These are phyloP conservation scores for Aschersonia sp. DNA, from an alignment of 2,329 filamentous ascomycete genomes.

Conservation along the genomic window DNA sequence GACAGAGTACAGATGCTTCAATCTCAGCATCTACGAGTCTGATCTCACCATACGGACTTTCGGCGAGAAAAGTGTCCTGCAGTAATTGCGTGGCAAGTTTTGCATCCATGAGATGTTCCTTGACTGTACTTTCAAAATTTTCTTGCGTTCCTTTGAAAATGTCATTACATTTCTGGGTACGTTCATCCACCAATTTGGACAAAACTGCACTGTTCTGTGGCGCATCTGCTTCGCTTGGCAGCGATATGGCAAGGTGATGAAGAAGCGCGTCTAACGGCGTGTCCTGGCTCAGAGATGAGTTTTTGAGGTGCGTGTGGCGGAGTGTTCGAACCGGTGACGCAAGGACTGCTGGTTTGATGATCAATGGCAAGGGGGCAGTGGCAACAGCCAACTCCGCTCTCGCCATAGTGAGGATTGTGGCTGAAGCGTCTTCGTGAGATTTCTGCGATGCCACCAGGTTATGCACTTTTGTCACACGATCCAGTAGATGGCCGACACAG, in stretches of 20 bases:
- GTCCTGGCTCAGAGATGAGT: constrained; percentile 10
- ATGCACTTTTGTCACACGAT: constrained; percentile 27
- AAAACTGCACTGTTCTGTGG: constrained; percentile 16
- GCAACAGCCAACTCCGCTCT: constrained; percentile 25
- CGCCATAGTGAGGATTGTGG: constrained; percentile 24
- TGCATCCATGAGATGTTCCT: constrained; percentile 30
- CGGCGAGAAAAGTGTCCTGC: constrained; percentile 35
- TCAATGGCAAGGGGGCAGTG: constrained; percentile 8
- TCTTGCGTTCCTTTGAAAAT: constrained; percentile 31
- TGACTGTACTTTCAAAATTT: constrained; percentile 29
- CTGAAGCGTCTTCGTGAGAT: constrained; percentile 27
- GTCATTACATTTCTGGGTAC: constrained; percentile 25
- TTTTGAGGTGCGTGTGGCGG: constrained; percentile 9
- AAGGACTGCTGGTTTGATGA: constrained; percentile 10
- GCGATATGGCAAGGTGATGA: constrained; percentile 27
- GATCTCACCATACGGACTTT: constrained; percentile 33
- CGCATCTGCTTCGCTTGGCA: constrained; percentile 16
- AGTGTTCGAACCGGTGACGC: constrained; percentile 20
- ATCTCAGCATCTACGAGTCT: constrained; percentile 38
- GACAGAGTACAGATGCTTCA: constrained; percentile 31
- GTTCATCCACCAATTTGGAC: constrained; percentile 21
- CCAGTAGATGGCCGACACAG: constrained; percentile 36
- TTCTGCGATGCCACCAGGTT: constrained; percentile 27
- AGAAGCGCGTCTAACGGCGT: constrained; percentile 32
- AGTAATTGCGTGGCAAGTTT: constrained; percentile 32